A percentile compares a stretch with the other conserved stretches of the same genome.
Evolutionary conservation across 2,329 filamentous ascomycete genomes (phyloP).

Genomic region (Aspergillus sp.): DNA sequence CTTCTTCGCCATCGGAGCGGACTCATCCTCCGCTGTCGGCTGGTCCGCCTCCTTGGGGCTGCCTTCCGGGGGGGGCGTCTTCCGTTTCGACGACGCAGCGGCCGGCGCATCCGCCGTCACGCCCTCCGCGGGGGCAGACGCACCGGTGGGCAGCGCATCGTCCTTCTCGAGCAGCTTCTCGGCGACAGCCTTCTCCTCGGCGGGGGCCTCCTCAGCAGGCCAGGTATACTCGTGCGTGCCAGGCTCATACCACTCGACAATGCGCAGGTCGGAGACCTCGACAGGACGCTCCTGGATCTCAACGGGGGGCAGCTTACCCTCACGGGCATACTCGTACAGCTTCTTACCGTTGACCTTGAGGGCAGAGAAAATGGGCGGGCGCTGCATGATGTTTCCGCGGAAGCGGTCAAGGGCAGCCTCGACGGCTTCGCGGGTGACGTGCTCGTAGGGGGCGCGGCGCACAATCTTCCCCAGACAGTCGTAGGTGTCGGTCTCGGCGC

Average conservation of each 20-base stretch:
- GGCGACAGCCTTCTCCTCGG: conserved; percentile 72
- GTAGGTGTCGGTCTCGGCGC: conserved; percentile 89
- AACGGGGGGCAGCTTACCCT: conserved; percentile 79
- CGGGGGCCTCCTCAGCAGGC: conserved; percentile 75
- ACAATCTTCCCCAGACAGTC: conserved; percentile 83
- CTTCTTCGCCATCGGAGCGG: conserved; percentile 23
- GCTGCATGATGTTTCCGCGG: conserved; percentile 80
- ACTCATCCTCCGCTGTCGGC: conserved; percentile 8
- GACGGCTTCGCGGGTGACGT: conserved; percentile 76
- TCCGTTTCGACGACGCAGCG: conserved; percentile 31
- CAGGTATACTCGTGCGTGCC: conserved; percentile 76
- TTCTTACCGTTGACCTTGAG: conserved; percentile 92
- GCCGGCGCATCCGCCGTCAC: conserved; percentile 10
- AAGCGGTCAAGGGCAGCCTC: conserved; percentile 74
- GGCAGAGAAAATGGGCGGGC: conserved; percentile 89
- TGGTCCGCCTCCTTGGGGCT: conserved; percentile 17
- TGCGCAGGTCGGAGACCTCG: conserved; percentile 71
- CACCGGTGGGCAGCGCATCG: conserved; percentile 21
- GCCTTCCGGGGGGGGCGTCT: conserved; percentile 30
- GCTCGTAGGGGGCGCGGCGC: conserved; percentile 69
- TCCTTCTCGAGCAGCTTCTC: conserved; percentile 60
- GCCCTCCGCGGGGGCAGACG: conserved; percentile 27
- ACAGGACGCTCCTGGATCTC: conserved; percentile 81
- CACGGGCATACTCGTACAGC: conserved; percentile 91
- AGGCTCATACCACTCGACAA: conserved; percentile 80